Percentiles rank a stretch among this genome's conserved stretches.
Conservation (phyloP, 2,329 filamentous ascomycete species). For the Colletotrichum aenigma region DNA sequence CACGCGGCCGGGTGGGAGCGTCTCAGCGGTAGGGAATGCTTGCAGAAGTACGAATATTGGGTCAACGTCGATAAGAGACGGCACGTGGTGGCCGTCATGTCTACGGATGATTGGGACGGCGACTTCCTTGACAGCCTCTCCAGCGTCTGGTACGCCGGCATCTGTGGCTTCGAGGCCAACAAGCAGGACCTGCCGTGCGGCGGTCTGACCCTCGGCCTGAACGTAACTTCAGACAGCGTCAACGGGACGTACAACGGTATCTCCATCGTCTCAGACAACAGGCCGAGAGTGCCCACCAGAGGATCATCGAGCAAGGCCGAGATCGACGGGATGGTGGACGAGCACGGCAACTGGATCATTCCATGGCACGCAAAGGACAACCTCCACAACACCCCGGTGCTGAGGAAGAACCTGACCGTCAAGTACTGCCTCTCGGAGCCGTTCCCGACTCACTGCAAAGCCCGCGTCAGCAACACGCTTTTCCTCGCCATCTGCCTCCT, state of each 20-base stretch:
- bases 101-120: background rate
- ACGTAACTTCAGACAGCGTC: background rate
- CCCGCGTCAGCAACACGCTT: background rate
- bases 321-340: background rate
- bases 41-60: background rate
- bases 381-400: background rate
- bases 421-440: background rate
- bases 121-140: background rate
- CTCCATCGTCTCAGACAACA: background rate
- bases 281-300: background rate
- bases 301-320: background rate
- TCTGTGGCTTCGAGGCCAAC: background rate
- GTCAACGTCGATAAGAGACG: background rate
- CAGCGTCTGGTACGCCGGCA: background rate
- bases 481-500: background rate
- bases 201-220: background rate
- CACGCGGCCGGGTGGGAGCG: background rate
- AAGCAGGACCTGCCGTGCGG: background rate
- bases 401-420: background rate
- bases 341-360: background rate
- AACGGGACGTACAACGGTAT: background rate
- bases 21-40: background rate
- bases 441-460: background rate
- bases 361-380: background rate
- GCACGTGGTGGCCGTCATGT: background rate